Percentiles rank a stretch among this genome's conserved stretches.
Conservation (phyloP, 148 eudicot genomes). For the Mesembryanthemum crystallinum region DNA sequence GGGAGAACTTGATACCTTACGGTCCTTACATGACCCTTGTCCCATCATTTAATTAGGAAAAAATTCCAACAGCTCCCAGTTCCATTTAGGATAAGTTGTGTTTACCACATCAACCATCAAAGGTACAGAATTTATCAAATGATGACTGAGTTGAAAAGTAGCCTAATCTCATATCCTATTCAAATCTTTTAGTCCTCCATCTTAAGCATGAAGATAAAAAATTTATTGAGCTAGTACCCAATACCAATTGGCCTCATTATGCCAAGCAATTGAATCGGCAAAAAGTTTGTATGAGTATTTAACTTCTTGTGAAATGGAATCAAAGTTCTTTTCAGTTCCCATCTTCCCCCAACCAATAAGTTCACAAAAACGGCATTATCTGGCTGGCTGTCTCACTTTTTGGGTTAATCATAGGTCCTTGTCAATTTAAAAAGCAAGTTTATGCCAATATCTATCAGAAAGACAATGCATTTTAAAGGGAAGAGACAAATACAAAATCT, state of each 20-base stretch:
- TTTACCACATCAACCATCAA: neutral
- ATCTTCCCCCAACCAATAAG: neutral
- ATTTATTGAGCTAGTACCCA: neutral
- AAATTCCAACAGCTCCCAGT: too few species aligned
- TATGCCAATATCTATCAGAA: too few species aligned
- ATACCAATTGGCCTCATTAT: neutral
- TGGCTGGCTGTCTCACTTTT: neutral
- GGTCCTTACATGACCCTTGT: too few species aligned
- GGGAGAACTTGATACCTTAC: too few species aligned
- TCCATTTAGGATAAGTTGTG: too few species aligned
- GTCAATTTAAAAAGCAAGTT: too few species aligned
- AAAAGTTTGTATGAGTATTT: neutral
- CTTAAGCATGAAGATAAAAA: neutral
- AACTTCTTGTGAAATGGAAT: neutral
- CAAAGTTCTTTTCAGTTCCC: neutral
- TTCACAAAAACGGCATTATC: neutral
- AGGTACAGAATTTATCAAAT: neutral
- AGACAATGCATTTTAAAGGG: too few species aligned
- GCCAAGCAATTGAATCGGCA: neutral
- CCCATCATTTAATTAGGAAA: too few species aligned
- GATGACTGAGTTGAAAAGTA: neutral
- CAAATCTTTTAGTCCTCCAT: neutral
- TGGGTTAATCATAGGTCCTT: neutral
- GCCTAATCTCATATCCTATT: neutral
- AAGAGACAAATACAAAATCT: neutral